Evolutionary conservation across 169 alveolate genomes (phyloP).

Genomic region (Eimeria sp.): DNA sequence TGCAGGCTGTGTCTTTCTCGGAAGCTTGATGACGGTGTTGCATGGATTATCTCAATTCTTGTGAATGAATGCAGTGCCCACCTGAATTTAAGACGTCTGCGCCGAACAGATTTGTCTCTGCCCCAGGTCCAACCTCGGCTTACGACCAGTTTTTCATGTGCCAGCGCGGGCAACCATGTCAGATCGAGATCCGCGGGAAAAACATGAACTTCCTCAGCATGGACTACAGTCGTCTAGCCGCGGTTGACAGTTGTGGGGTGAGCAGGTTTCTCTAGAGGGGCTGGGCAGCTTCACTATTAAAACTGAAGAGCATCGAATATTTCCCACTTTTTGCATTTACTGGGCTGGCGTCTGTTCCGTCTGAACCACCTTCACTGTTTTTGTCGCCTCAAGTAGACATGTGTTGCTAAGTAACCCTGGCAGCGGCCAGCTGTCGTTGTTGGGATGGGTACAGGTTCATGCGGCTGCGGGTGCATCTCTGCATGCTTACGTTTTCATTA

Average conservation of each 20-base stretch:
- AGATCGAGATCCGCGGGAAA: constrained; percentile 26
- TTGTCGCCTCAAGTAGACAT: neutral
- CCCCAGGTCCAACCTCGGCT: constrained; percentile 34
- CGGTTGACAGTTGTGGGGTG: constrained; percentile 64
- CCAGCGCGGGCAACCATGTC: neutral
- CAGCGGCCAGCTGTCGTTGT: neutral
- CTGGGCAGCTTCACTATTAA: neutral
- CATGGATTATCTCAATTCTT: neutral
- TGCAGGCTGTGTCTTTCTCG: neutral
- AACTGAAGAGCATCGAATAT: neutral
- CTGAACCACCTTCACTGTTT: neutral
- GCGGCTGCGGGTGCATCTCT: neutral
- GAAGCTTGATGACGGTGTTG: neutral
- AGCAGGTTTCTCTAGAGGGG: neutral
- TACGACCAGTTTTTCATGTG: constrained; percentile 25
- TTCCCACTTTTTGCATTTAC: neutral
- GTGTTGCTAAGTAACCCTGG: neutral
- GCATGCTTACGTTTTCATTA: no score
- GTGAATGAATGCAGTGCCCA: neutral
- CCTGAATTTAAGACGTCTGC: neutral
- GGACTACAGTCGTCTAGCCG: constrained; percentile 60
- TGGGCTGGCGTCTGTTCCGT: neutral
- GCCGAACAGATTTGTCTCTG: neutral
- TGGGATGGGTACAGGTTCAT: neutral
- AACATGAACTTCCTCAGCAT: constrained; percentile 55